Percentiles rank a stretch among this genome's conserved stretches.
phyloP scores from a whole-genome alignment of 148 eudicot species.

The Heliamphora exappendiculata region DNA sequence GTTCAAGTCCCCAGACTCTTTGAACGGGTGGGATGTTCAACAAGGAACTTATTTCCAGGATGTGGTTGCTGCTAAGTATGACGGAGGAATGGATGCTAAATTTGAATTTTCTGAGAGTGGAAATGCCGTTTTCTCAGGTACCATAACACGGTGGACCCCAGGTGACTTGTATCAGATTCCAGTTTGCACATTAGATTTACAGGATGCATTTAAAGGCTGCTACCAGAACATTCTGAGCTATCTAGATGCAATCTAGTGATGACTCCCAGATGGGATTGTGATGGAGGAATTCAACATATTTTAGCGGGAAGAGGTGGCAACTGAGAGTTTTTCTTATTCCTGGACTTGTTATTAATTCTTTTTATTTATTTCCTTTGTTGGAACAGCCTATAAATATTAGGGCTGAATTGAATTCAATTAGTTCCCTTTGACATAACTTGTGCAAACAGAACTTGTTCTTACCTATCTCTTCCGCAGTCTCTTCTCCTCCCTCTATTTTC shows the following conservation, averaged over 20 bases:
- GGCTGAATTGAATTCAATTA: neutral
- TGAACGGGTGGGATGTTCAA: constrained; percentile 76
- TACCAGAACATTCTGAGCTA: neutral
- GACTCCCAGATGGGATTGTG: neutral
- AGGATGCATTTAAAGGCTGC: neutral
- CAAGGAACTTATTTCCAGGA: constrained; percentile 91
- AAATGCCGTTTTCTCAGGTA: constrained; percentile 88
- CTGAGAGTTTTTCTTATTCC: neutral
- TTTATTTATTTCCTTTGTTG: neutral
- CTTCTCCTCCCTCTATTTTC: neutral
- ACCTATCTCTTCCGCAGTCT: neutral
- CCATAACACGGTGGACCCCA: neutral
- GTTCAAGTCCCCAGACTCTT: constrained; percentile 67
- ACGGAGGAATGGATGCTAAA: constrained; percentile 89
- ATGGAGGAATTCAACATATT: neutral
- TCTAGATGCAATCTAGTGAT: neutral
- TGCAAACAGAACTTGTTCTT: neutral
- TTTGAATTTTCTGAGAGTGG: constrained; percentile 62
- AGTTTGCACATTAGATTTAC: constrained; percentile 1
- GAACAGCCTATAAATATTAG: neutral
- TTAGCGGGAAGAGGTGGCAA: neutral
- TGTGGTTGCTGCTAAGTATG: constrained; percentile 68
- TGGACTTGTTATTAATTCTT: neutral
- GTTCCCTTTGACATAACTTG: neutral
- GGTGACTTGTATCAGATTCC: neutral